These are phyloP conservation scores for Mycena crocata DNA, from an alignment of 768 basidiomycete species.

Conservation along the genomic window DNA sequence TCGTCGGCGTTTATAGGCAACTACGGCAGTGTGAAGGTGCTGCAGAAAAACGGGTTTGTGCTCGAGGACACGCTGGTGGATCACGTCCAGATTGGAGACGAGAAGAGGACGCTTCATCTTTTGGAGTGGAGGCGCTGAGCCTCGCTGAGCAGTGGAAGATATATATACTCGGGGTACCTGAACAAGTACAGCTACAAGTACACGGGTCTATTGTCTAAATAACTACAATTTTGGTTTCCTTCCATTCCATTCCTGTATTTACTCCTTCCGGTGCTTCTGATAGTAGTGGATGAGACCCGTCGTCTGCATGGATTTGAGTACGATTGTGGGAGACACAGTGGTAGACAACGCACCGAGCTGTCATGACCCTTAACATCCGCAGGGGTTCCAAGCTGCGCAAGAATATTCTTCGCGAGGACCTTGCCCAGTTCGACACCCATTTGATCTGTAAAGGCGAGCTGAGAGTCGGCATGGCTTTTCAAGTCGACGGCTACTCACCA, in stretches of 20 bases:
- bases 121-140: too few relatives aligned
- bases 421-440: conserved; percentile 99
- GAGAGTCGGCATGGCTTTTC: not conserved
- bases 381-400: conserved; percentile 85
- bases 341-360: conserved; percentile 70
- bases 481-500: conserved; percentile 62
- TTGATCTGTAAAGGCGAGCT: conserved; percentile 71
- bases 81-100: too few relatives aligned
- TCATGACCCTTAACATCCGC: conserved; percentile 90
- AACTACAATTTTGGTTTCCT: conserved; percentile 25
- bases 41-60: too few relatives aligned
- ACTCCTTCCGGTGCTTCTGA: conserved; percentile 75
- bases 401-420: conserved; percentile 95
- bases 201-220: conserved; percentile 10
- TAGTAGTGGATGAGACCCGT: conserved; percentile 98
- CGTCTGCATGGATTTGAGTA: conserved; percentile 62
- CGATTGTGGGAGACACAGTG: conserved; percentile 22
- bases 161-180: too few relatives aligned
- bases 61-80: too few relatives aligned
- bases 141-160: too few relatives aligned
- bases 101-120: too few relatives aligned
- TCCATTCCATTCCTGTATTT: conserved; percentile 6
- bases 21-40: too few relatives aligned
- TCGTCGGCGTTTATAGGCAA: too few relatives aligned
- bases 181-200: conserved; percentile 5